phyloP scores from a whole-genome alignment of 2,329 filamentous ascomycete species.

The Aspergillus sp. region DNA sequence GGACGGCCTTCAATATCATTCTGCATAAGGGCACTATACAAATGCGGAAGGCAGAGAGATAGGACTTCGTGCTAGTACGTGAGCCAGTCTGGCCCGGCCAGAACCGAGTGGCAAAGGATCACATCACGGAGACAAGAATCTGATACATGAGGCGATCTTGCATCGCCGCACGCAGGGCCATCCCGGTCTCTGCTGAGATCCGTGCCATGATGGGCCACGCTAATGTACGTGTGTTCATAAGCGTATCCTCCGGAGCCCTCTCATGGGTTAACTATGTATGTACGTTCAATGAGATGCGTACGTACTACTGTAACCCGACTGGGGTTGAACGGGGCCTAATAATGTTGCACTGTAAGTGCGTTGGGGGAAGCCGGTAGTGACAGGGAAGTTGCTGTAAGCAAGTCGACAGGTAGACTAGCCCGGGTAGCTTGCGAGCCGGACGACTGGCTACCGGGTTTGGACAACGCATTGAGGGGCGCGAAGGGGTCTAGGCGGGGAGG shows the following conservation, averaged over 20 bases:
- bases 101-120: conserved; percentile 1
- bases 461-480: conserved; percentile 5
- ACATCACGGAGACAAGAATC: conserved; percentile 3
- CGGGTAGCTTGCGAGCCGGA: neutral
- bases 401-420: conserved; percentile 10
- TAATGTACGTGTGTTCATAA: conserved; percentile 1
- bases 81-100: neutral
- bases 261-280: conserved; percentile 2
- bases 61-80: neutral
- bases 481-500: conserved; percentile 7
- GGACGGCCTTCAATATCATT: neutral
- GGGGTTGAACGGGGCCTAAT: conserved; percentile 4
- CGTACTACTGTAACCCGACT: conserved; percentile 4
- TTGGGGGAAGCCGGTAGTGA: conserved; percentile 8
- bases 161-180: conserved; percentile 9
- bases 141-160: conserved; percentile 12
- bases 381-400: conserved; percentile 7
- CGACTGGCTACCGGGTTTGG: conserved; percentile 3
- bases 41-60: neutral
- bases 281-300: conserved; percentile 3
- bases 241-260: neutral
- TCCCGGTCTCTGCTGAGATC: conserved; percentile 7
- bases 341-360: neutral
- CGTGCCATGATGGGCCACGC: conserved; percentile 6
- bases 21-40: neutral